phyloP scores from a whole-genome alignment of 202 grass and related monocot genomes.

The Tripidium arundinaceum region DNA sequence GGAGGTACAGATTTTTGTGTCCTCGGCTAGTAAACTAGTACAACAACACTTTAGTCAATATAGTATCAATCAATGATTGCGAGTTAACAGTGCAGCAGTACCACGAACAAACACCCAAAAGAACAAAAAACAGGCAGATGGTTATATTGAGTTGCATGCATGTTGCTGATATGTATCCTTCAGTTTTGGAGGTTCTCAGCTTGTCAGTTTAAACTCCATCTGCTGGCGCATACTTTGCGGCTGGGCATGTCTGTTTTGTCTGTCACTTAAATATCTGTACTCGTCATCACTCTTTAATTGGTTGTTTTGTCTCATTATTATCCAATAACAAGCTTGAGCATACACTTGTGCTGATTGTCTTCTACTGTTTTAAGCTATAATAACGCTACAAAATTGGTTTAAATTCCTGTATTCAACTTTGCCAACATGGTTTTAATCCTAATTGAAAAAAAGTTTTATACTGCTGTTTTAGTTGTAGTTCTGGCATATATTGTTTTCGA shows the following conservation, averaged over 20 bases:
- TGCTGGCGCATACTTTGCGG: background rate
- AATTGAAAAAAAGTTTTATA: background rate
- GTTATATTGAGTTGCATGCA: background rate
- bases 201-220: background rate
- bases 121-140: background rate
- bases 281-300: background rate
- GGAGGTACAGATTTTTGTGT: background rate
- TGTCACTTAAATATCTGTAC: background rate
- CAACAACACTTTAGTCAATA: background rate
- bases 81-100: background rate
- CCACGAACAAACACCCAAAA: background rate
- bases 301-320: background rate
- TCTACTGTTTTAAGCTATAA: background rate
- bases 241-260: background rate
- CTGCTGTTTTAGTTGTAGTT: background rate
- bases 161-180: background rate
- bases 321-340: background rate
- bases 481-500: background rate
- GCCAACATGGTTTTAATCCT: background rate
- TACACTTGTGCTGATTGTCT: background rate
- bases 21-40: background rate
- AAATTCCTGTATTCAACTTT: background rate
- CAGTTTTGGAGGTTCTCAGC: background rate
- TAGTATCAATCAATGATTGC: background rate
- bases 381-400: background rate